Conservation (phyloP, 139 green algal species). For the Chlorella ohadii region DNA sequence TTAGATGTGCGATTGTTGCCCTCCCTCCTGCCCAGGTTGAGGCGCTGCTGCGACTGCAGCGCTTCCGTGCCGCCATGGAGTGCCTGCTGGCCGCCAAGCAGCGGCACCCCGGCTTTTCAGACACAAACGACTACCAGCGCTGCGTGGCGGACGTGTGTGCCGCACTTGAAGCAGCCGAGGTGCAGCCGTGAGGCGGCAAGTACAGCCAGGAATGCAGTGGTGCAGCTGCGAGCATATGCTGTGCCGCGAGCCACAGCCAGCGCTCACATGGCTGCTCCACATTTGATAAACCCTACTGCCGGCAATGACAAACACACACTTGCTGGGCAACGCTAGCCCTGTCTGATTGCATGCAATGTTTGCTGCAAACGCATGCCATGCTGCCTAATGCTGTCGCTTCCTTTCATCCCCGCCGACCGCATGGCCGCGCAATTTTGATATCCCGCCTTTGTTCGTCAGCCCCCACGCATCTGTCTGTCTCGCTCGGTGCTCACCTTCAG, state of each 20-base stretch:
- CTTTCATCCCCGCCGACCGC: too few species aligned
- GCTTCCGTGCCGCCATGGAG: not conserved
- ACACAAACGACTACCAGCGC: not conserved
- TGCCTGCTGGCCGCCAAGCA: slow-evolving; percentile 7
- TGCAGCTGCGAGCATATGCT: not conserved
- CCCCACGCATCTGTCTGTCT: too few species aligned
- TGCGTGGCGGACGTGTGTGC: not conserved
- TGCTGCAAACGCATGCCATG: too few species aligned
- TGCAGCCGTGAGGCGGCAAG: not conserved
- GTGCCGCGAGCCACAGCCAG: not conserved
- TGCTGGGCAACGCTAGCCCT: too few species aligned
- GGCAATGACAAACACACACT: too few species aligned
- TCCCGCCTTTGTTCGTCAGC: too few species aligned
- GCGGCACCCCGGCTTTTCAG: not conserved
- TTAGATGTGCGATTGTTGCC: not conserved
- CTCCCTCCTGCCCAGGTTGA: slow-evolving; percentile 2
- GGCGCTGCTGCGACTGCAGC: slow-evolving; percentile 2
- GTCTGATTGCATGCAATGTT: too few species aligned
- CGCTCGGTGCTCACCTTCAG: too few species aligned
- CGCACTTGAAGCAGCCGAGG: not conserved
- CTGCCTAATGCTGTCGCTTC: too few species aligned
- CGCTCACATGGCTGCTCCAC: too few species aligned
- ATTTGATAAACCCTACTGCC: too few species aligned
- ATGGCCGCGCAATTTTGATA: too few species aligned
- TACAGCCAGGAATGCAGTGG: not conserved